Evolutionary conservation across 2,329 filamentous ascomycete species (phyloP).

Genomic region (Thelonectria discophora): DNA sequence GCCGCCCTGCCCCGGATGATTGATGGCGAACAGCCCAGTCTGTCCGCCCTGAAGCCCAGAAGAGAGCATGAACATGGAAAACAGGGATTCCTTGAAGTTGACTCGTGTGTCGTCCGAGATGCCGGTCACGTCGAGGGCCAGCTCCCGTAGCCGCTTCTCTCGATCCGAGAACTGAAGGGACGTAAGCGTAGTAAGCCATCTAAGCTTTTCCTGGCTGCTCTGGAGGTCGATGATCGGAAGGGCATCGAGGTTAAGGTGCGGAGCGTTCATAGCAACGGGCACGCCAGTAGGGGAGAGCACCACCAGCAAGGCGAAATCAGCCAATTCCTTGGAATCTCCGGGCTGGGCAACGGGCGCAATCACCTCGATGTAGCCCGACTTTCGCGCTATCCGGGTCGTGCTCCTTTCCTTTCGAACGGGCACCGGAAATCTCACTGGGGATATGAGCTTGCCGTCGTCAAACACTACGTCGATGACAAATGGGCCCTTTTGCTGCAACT

Average conservation of each 20-base stretch:
- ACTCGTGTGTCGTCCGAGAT: slow-evolving; percentile 47
- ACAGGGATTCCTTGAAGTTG: slow-evolving; percentile 60
- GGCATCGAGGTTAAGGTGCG: slow-evolving; percentile 55
- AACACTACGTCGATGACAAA: slow-evolving; percentile 54
- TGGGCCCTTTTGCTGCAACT: slow-evolving; percentile 50
- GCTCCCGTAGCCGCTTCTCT: slow-evolving; percentile 51
- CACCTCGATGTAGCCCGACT: slow-evolving; percentile 56
- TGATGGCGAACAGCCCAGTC: slow-evolving; percentile 55
- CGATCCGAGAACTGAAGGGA: slow-evolving; percentile 53
- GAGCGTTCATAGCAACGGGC: slow-evolving; percentile 51
- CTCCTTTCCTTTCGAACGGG: slow-evolving; percentile 49
- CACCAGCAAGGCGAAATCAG: slow-evolving; percentile 51
- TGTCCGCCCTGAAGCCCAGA: slow-evolving; percentile 56
- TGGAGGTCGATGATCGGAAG: slow-evolving; percentile 54
- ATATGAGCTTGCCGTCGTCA: slow-evolving; percentile 43
- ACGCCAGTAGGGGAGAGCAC: slow-evolving; percentile 38
- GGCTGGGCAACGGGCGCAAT: slow-evolving; percentile 47
- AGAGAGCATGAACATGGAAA: slow-evolving; percentile 56
- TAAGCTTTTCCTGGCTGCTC: slow-evolving; percentile 43
- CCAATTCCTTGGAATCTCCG: slow-evolving; percentile 35
- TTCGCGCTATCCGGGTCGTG: slow-evolving; percentile 54
- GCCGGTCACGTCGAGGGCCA: slow-evolving; percentile 29
- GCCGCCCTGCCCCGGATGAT: slow-evolving; percentile 48
- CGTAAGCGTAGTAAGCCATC: slow-evolving; percentile 52
- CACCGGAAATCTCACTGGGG: slow-evolving; percentile 50